These are phyloP conservation scores for Cyberlindnera mycetangii DNA, from an alignment of 805 yeast species.

Conservation along the genomic window DNA sequence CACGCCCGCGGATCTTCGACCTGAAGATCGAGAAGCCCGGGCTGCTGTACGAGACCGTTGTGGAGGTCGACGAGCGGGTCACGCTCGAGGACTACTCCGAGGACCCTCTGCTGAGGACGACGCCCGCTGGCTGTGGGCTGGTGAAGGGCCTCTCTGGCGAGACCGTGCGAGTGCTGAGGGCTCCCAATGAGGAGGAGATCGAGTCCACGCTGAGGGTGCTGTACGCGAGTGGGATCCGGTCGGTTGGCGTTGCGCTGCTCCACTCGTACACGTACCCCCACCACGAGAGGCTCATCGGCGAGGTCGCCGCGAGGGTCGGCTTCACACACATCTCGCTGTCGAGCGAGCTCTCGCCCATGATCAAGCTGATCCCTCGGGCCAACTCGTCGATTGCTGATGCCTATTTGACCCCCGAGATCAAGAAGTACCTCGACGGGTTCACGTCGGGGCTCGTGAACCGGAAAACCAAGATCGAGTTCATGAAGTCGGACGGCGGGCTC, in stretches of 20 bases:
- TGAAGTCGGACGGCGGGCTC: slow-evolving; percentile 97
- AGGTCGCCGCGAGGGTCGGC: slow-evolving; percentile 62
- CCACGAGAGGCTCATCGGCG: slow-evolving; percentile 61
- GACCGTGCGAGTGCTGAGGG: slow-evolving; percentile 51
- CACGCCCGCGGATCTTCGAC: slow-evolving; percentile 88
- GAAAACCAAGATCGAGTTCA: slow-evolving; percentile 61
- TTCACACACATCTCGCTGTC: slow-evolving; percentile 69
- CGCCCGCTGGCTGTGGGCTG: slow-evolving; percentile 29
- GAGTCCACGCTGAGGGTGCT: slow-evolving; percentile 40
- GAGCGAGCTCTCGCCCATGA: slow-evolving; percentile 71
- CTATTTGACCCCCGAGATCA: slow-evolving; percentile 75
- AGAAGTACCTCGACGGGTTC: slow-evolving; percentile 59
- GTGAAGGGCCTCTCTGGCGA: slow-evolving; percentile 68
- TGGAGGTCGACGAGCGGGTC: slow-evolving; percentile 88
- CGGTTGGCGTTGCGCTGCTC: slow-evolving; percentile 67
- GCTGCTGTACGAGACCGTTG: slow-evolving; percentile 68
- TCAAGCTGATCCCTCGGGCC: slow-evolving; percentile 70
- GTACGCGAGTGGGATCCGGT: slow-evolving; percentile 56
- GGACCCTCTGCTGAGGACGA: slow-evolving; percentile 47
- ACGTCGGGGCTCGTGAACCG: slow-evolving; percentile 55
- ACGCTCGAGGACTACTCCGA: slow-evolving; percentile 79
- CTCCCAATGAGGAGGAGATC: slow-evolving; percentile 46
- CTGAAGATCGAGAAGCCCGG: slow-evolving; percentile 69
- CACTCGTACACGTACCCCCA: slow-evolving; percentile 73
- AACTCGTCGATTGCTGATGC: slow-evolving; percentile 82